phyloP scores from a whole-genome alignment of 352 stramenopile species.

The Globisporangium lucens region DNA sequence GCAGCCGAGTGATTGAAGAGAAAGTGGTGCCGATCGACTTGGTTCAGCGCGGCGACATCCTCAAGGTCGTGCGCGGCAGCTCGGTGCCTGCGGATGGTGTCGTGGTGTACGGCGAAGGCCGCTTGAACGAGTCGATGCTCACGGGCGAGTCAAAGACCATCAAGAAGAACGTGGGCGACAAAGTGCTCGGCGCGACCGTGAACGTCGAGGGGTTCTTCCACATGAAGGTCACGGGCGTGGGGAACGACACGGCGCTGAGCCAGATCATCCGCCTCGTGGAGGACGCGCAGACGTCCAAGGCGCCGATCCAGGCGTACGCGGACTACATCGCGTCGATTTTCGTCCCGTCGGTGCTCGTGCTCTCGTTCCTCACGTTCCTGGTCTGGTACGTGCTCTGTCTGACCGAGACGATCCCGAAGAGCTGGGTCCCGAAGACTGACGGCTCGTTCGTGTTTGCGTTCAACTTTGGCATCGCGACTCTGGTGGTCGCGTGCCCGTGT shows the following conservation, averaged over 20 bases:
- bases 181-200: conserved; percentile 89
- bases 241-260: conserved; percentile 92
- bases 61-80: conserved; percentile 92
- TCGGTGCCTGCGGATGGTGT: conserved; percentile 93
- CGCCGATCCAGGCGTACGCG: conserved; percentile 97
- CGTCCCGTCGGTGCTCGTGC: conserved; percentile 91
- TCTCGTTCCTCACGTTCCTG: conserved; percentile 94
- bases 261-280: conserved; percentile 99
- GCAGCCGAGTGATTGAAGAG: conserved; percentile 60
- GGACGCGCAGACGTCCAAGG: conserved; percentile 96
- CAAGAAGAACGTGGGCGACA: conserved; percentile 86
- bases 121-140: conserved; percentile 94
- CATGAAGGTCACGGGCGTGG: conserved; percentile 92
- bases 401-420: conserved; percentile 51
- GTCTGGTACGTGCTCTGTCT: conserved; percentile 90
- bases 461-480: conserved; percentile 96
- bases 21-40: conserved; percentile 81
- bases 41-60: conserved; percentile 90
- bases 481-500: conserved; percentile 99
- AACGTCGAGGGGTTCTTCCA: conserved; percentile 91
- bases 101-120: conserved; percentile 87
- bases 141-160: conserved; percentile 94
- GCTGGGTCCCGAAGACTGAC: conserved; percentile 69
- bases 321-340: conserved; percentile 96
- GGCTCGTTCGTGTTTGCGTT: conserved; percentile 92